Evolutionary conservation across 2,329 filamentous ascomycete species (phyloP).

Genomic region (Xylariaceae sp.): DNA sequence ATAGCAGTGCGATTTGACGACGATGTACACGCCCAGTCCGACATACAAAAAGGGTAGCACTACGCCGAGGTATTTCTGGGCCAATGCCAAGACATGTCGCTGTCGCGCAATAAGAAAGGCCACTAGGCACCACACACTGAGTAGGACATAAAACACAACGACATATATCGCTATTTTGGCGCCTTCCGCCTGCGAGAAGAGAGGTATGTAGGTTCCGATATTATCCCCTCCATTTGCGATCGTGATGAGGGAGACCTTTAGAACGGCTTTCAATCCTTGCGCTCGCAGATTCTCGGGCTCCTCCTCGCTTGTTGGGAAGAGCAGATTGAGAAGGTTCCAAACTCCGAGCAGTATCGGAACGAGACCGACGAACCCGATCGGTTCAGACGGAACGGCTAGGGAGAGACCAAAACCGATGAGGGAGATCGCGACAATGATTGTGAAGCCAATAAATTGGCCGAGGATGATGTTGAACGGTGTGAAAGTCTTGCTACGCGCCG

Average conservation of each 20-base stretch:
- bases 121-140: neutral
- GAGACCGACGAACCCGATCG: neutral
- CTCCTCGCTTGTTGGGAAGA: neutral
- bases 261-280: neutral
- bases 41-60: neutral
- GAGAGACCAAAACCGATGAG: neutral
- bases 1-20: neutral
- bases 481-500: neutral
- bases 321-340: neutral
- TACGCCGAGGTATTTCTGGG: neutral
- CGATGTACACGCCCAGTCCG: neutral
- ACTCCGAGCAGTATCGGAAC: neutral
- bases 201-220: neutral
- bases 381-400: neutral
- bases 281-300: neutral
- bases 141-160: neutral
- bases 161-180: neutral
- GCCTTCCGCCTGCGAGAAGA: neutral
- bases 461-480: neutral
- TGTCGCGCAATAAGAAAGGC: neutral
- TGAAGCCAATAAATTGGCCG: conserved; percentile 1
- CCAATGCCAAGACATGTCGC: neutral
- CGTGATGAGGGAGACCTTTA: neutral
- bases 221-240: neutral
- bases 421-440: neutral